Conservation (phyloP, 2,329 filamentous ascomycete genomes). For the Clonostachys sp. region DNA sequence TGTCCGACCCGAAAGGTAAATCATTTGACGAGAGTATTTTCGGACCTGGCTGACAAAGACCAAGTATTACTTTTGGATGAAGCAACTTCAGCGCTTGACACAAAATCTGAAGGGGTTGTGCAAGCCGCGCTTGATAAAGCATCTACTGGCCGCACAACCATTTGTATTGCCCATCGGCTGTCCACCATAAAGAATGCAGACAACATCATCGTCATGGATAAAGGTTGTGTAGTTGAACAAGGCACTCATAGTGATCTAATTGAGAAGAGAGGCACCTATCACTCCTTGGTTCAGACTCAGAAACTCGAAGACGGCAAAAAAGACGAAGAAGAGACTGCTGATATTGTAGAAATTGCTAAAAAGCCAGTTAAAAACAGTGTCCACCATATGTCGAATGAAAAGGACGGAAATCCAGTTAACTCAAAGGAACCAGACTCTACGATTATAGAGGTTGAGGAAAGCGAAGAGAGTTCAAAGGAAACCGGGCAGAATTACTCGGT, state of each 20-base stretch:
- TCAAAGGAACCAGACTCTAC: conserved; percentile 15
- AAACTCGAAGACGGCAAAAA: conserved; percentile 45
- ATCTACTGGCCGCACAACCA: conserved; percentile 54
- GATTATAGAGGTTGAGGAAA: no score
- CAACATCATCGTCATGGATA: conserved; percentile 56
- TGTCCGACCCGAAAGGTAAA: conserved; percentile 37
- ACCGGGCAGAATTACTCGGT: conserved; percentile 53
- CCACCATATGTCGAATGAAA: no score
- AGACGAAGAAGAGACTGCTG: no score
- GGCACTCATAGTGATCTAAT: conserved; percentile 63
- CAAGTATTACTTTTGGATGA: conserved; percentile 61
- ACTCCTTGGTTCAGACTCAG: conserved; percentile 82
- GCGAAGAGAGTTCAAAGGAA: no score
- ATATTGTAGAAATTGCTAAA: no score
- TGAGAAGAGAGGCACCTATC: conserved; percentile 66
- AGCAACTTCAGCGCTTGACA: conserved; percentile 52
- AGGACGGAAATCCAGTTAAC: no score
- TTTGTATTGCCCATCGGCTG: conserved; percentile 58
- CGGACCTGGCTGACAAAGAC: not conserved
- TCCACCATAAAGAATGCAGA: conserved; percentile 55
- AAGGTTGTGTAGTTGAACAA: conserved; percentile 53
- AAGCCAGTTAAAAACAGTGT: no score
- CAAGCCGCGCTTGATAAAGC: conserved; percentile 48
- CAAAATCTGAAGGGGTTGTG: conserved; percentile 81
- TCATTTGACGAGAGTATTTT: conserved; percentile 48